Evolutionary conservation across 1,139 yeast genomes (phyloP), one percentile per base, ranked within the genome.

Genomic region (Kodamaea derodonti): DNA sequence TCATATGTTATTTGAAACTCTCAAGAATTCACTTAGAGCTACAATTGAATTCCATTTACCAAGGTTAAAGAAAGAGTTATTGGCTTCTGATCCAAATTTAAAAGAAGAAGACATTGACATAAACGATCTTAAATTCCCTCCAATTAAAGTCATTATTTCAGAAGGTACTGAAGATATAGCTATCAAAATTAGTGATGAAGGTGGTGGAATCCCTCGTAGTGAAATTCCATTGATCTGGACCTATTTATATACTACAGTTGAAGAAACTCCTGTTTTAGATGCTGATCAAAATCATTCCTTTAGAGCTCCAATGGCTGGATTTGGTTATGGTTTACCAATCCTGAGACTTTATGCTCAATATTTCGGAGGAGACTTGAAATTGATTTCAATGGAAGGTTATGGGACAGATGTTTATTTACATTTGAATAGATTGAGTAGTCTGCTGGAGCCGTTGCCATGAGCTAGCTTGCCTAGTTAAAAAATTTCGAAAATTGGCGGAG

Each of bases 231-330:
- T 84, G 42, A 85, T 87, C 31, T 87, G 95, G 96, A 86, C 95
- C 0, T 87, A 87, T 54, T 72, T 88, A 58, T 87, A 87, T 60
- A 87, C 96, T 4, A 85, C 96, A 0, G 95, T 90, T 33, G 77
- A 79, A 49, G 75, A 80, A 41, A 77, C 85, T 8, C 92, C 92
- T 1, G 72, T 69, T 16, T 61, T 83, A 36, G 90, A 83, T 39
- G 73, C 80, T 0, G 84, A 77, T 39, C 65, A 59, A 41, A 73
- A 68, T 46, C 65, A 75, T 20, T 80, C 80, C 38, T 81, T 80
- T 59, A 78, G 78, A 56, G 95, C 95, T 1, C 97, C 96, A 37
- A 83, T 87, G 86, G 95, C 95, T 31, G 97, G 96, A 0, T 84
- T 84, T 49, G 96, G 96, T 26, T 90, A 87, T 52, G 96, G 97